phyloP scores from a whole-genome alignment of 805 yeast genomes.

The Yarrowia bubula region DNA sequence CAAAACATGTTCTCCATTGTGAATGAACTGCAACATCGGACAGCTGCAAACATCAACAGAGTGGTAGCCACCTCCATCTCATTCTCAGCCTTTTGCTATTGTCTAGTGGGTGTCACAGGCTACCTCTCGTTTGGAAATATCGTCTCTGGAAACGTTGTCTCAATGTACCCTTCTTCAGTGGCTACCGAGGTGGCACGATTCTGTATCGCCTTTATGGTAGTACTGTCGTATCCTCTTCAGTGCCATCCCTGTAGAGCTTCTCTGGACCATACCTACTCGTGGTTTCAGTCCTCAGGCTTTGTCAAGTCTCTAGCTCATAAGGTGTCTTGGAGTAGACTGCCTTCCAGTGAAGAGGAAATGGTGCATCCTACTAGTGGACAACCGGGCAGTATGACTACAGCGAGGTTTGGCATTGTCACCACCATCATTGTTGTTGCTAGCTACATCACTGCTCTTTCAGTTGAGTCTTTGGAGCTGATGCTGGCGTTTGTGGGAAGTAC shows the following conservation, averaged over 20 bases:
- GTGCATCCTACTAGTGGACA: background rate
- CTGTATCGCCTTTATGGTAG: slow-evolving; percentile 76
- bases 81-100: slow-evolving; percentile 60
- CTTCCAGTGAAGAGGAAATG: slow-evolving; percentile 23
- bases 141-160: slow-evolving; percentile 75
- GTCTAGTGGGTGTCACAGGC: slow-evolving; percentile 75
- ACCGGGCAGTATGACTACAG: slow-evolving; percentile 27
- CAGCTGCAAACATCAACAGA: slow-evolving; percentile 47
- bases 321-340: slow-evolving; percentile 5
- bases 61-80: slow-evolving; percentile 56
- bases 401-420: slow-evolving; percentile 45
- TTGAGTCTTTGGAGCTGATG: slow-evolving; percentile 74
- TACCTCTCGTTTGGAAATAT: slow-evolving; percentile 82
- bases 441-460: slow-evolving; percentile 62
- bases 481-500: slow-evolving; percentile 89
- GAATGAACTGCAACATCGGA: slow-evolving; percentile 67
- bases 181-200: slow-evolving; percentile 77
- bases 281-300: slow-evolving; percentile 39
- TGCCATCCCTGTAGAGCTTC: slow-evolving; percentile 88
- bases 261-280: slow-evolving; percentile 65
- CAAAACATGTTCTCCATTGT: slow-evolving; percentile 90
- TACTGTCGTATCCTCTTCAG: slow-evolving; percentile 84
- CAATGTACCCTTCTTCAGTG: slow-evolving; percentile 63
- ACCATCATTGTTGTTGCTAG: slow-evolving; percentile 49
- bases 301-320: slow-evolving; percentile 3